Base-by-base conservation (phyloP, 192 early-diverging fungal genomes). In the Entomortierella parvispora region DNA sequence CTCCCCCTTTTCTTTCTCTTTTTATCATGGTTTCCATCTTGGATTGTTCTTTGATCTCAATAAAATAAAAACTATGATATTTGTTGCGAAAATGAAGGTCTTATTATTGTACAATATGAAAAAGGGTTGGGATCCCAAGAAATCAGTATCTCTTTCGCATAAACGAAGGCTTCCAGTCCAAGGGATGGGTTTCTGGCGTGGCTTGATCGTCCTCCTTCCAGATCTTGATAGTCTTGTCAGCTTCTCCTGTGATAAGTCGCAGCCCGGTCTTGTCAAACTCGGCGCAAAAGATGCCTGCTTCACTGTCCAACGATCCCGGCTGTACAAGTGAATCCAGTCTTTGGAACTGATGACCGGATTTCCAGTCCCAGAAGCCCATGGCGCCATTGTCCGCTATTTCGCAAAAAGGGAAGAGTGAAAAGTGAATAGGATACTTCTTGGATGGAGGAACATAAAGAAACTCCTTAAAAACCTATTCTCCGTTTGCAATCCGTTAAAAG, bases 211-310 rank as follows among this genome's bases (percentile, higher is more conserved):
- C 94, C 68, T 96, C 94, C 58, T 91, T 93, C 89, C 93, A 98
- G 53, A 99, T 95, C 85, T 99, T 99, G 81, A 99, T 96, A 1
- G 96, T 96, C 83, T 99, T 99, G 80, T 99, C 98, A 0, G 96
- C 97, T 79, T 99, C 98, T 67, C 98, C 94, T 2, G 98, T 99
- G 63, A 99, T 95, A 50, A 99, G 83, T 37, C 98, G 91, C 56
- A 93, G 87, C 1, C 98, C 97, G 18, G 97, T 96, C 51, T 88
- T 89, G 71, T 99, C 98, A 90, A 99, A 99, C 3, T 94, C 91
- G 50, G 93, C 93, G 65, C 92, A 92, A 55, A 99, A 97, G 46
- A 99, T 90, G 43, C 98, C 98, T 10, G 94, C 93, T 81, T 99
- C 98, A 64, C 91, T 93, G 62, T 96, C 95, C 40, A 99, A 79